Evolutionary conservation across 2,329 filamentous ascomycete genomes (phyloP), one percentile per base, ranked within the genome.

Genomic region (Tolypocladium tropicale): DNA sequence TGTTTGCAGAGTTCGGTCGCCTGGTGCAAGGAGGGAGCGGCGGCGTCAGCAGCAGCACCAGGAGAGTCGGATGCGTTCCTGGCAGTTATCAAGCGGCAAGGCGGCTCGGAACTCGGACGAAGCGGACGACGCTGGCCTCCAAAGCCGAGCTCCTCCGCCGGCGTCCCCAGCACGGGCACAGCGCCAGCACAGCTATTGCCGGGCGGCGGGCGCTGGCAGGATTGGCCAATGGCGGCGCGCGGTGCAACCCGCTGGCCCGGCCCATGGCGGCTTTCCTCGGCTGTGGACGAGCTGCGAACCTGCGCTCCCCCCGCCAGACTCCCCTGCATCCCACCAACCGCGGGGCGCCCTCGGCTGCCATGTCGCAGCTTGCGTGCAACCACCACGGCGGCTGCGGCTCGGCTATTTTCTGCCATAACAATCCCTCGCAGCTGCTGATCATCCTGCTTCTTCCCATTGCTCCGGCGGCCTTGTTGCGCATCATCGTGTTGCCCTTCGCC

Each of bases 191-290:
- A 48, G 43, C 14, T 5, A 18, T 16, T 3, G 1, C 14, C 37
- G 18, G 37, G n/a, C n/a, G 37, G 37, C 37, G 4, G n/a, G n/a
- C 37, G n/a, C 9, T 41, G n/a, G 16, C 18, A 4, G 52, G 43
- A 68, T 70, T 70, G 67, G 39, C 67, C 67, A 69, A 68, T 67
- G 21, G 30, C 43, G 49, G 54, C 50, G 53, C 60, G 60, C 49
- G 61, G 60, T 56, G 53, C 52, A 51, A 52, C 57, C 49, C 59
- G 53, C 53, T 53, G 56, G 55, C 50, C 61, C 62, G 66, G 62
- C 61, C 62, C 59, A 43, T 56, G 53, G 59, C 68, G 68, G 68
- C 64, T 71, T 67, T 62, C 62, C 64, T 71, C 68, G 68, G 68
- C 67, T 70, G 65, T 67, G 49, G 25, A 3, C 28, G 39, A n/a